These are phyloP conservation scores for Phytophthora crassamura DNA, from an alignment of 352 stramenopile genomes.

Conservation along the genomic window DNA sequence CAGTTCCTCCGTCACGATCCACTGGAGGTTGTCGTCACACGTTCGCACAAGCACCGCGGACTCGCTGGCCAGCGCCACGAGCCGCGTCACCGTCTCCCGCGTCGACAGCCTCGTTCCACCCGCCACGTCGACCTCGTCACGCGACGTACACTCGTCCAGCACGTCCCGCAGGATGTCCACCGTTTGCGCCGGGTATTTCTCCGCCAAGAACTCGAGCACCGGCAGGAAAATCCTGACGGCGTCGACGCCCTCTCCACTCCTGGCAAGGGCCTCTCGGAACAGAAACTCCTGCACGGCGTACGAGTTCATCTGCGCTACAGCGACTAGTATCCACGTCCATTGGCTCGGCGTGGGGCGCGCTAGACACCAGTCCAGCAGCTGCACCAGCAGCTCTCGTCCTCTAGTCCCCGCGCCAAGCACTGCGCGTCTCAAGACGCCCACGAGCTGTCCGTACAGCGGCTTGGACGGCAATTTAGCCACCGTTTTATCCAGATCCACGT, in stretches of 20 bases:
- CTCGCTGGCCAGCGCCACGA: constrained; percentile 45
- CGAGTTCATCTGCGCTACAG: constrained; percentile 54
- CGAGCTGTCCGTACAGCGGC: constrained; percentile 55
- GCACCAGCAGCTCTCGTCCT: constrained; percentile 27
- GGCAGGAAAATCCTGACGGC: constrained; percentile 26
- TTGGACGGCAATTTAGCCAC: constrained; percentile 47
- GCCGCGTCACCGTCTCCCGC: constrained; percentile 20
- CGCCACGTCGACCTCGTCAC: background rate
- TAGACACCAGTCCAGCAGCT: constrained; percentile 63
- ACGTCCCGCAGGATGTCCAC: constrained; percentile 57
- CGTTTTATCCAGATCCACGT: constrained; percentile 44
- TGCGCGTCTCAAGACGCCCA: constrained; percentile 46
- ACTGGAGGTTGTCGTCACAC: constrained; percentile 71
- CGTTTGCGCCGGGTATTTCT: constrained; percentile 49
- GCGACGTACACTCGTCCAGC: constrained; percentile 39
- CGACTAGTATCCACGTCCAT: constrained; percentile 65
- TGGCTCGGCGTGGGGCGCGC: constrained; percentile 22
- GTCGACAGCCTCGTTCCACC: background rate
- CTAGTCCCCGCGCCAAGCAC: constrained; percentile 38
- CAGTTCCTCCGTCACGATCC: constrained; percentile 62
- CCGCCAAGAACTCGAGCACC: constrained; percentile 50
- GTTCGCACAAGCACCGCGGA: constrained; percentile 45
- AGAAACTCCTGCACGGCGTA: constrained; percentile 58
- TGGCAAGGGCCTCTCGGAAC: constrained; percentile 39
- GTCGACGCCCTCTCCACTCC: background rate